phyloP scores from a whole-genome alignment of 768 basidiomycete species.

The Asterophora lycoperdoides region DNA sequence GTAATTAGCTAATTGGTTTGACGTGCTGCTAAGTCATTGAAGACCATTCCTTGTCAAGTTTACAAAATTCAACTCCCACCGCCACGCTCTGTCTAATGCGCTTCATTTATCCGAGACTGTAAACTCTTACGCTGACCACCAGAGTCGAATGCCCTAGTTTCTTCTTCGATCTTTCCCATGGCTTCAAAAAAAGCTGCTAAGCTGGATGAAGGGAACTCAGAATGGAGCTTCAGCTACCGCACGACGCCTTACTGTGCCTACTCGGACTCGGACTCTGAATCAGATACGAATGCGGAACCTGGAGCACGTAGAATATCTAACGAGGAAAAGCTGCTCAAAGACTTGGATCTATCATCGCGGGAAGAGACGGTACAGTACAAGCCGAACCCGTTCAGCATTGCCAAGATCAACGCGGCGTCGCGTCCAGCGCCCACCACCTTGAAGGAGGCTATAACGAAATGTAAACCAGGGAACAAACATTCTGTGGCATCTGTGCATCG shows the following conservation, averaged over 20 bases:
- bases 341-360: conserved; percentile 58
- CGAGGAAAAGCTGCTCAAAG: conserved; percentile 32
- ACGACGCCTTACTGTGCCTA: conserved; percentile 14
- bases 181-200: no score
- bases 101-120: no score
- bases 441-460: not conserved
- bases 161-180: no score
- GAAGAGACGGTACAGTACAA: conserved; percentile 62
- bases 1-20: no score
- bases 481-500: not conserved
- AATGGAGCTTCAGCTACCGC: conserved; percentile 39
- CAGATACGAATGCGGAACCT: conserved; percentile 15
- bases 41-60: no score
- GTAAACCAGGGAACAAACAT: not conserved
- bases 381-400: conserved; percentile 78
- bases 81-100: no score
- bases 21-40: no score
- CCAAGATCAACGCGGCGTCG: conserved; percentile 69
- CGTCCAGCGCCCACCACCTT: conserved; percentile 23
- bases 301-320: conserved; percentile 21
- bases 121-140: no score
- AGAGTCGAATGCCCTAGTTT: no score
- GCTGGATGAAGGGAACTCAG: conserved; percentile 6
- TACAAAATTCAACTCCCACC: no score
- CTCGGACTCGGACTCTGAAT: conserved; percentile 20